These are phyloP conservation scores for Plasmodium berghei DNA, from an alignment of 169 alveolate genomes.

Conservation along the genomic window DNA sequence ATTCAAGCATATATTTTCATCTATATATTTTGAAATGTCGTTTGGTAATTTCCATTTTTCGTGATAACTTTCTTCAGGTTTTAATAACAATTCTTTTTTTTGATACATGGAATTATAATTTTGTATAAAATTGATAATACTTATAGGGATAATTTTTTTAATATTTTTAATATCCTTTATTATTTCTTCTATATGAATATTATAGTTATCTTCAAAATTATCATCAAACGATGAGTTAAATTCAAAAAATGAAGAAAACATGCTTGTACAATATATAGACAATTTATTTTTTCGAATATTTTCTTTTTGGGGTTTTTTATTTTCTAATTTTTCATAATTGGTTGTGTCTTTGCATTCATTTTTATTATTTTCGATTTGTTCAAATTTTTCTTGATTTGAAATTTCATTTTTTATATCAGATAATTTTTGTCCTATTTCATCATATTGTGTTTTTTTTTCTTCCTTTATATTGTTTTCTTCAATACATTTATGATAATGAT, in stretches of 20 bases:
- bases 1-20: slow-evolving; percentile 28
- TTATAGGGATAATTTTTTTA: slow-evolving; percentile 28
- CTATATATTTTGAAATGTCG: not conserved
- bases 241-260: slow-evolving; percentile 63
- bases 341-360: not conserved
- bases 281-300: slow-evolving; percentile 26
- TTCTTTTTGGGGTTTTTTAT: not conserved
- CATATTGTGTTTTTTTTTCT: not conserved
- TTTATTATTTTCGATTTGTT: not conserved
- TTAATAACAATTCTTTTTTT: slow-evolving; percentile 9
- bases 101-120: slow-evolving; percentile 62
- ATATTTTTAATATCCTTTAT: slow-evolving; percentile 20
- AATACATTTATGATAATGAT: not conserved
- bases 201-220: slow-evolving; percentile 27
- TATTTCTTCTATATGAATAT: slow-evolving; percentile 40
- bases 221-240: slow-evolving; percentile 67
- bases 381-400: not conserved
- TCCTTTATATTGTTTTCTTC: not conserved
- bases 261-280: slow-evolving; percentile 40
- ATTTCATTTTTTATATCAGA: not conserved
- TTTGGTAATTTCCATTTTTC: not conserved
- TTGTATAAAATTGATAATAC: slow-evolving; percentile 27
- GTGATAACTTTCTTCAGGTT: not conserved
- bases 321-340: not conserved
- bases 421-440: not conserved